Evolutionary conservation across 176 grass and related monocot genomes (phyloP), one percentile per base, ranked within the genome.

Genomic region (Carex cristatella): DNA sequence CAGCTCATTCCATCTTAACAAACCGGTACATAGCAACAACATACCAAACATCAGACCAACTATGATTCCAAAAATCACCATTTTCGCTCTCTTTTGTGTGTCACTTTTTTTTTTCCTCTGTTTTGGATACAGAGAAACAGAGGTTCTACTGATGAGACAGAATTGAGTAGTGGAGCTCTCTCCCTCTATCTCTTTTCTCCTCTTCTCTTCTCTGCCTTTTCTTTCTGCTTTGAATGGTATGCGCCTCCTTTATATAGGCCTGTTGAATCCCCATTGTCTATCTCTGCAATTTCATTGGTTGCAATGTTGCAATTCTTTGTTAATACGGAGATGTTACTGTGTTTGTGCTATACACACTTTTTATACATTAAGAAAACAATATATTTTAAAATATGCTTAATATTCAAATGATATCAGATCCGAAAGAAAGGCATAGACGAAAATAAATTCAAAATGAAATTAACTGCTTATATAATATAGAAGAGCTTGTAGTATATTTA

Each of bases 1-100:
- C 19, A 97, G 70, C 86, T 91, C 89, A 68, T 97, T 97, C 94
- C 94, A 97, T 80, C 94, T 83, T 77, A 97, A 85, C 61, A 97
- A 68, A 61, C 90, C 71, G 87, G 89, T 90, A 92, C 94, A 93
- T 10, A 81, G 58, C 63, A 89, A 2, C 58, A 92, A 60, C 48
- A 74, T 35, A 5, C 57, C 80, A 7, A 89, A 65, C 0, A 79
- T 72, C 2, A 79, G 55, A 15, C 40, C 79, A 67, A 87, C 11
- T 30, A 87, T 82, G 46, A 83, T 33, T n/a, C 56, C 80, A 42
- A 83, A 68, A 55, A 83, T 10, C 53, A 83, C 80, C 86, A 83
- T 87, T 70, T 59, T 80, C 46, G 0, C 61, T 10, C 48, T 14
- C 16, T 27, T 16, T 67, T 69, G 40, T 57, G 32, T 28, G 27